These are phyloP conservation scores for Kockiozyma suomiensis DNA, from an alignment of 805 yeast species.

Conservation along the genomic window DNA sequence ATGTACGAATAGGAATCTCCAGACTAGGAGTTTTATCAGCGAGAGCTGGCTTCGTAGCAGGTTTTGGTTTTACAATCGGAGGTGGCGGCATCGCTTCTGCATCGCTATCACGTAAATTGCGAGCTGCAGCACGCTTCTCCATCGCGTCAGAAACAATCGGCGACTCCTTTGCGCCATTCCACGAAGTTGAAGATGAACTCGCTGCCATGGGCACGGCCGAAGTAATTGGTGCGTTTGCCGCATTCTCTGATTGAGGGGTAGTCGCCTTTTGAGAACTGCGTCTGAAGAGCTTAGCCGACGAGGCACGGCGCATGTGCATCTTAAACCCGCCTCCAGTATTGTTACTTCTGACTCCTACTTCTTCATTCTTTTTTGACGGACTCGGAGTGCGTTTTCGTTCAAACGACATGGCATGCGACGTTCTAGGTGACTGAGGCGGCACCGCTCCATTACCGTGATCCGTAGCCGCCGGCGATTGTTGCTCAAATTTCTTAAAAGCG, in stretches of 20 bases:
- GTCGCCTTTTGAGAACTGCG: constrained; percentile 2
- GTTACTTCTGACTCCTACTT: neutral
- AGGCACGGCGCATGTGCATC: constrained; percentile 14
- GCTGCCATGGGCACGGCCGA: neutral
- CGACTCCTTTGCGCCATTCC: constrained; percentile 9
- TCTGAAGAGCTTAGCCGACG: constrained; percentile 14
- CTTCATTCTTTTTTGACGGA: constrained; percentile 14
- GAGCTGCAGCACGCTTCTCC: constrained; percentile 13
- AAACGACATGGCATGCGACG: neutral
- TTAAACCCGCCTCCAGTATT: constrained; percentile 17
- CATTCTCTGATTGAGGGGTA: too few species aligned
- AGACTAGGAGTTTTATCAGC: neutral
- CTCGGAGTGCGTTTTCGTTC: constrained; percentile 19
- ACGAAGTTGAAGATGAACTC: neutral
- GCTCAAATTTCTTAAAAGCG: constrained; percentile 28
- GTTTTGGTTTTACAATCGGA: constrained; percentile 5
- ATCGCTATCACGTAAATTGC: constrained; percentile 5
- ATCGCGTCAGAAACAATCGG: constrained; percentile 9
- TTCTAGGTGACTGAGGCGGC: neutral
- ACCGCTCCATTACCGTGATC: neutral
- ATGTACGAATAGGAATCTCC: neutral
- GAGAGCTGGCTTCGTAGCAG: neutral
- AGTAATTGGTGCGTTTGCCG: neutral
- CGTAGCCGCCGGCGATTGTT: neutral
- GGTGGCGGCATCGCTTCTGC: constrained; percentile 17